Base-by-base conservation (phyloP, 1,284 basidiomycete genomes). In the Afroboletus lepidellus region DNA sequence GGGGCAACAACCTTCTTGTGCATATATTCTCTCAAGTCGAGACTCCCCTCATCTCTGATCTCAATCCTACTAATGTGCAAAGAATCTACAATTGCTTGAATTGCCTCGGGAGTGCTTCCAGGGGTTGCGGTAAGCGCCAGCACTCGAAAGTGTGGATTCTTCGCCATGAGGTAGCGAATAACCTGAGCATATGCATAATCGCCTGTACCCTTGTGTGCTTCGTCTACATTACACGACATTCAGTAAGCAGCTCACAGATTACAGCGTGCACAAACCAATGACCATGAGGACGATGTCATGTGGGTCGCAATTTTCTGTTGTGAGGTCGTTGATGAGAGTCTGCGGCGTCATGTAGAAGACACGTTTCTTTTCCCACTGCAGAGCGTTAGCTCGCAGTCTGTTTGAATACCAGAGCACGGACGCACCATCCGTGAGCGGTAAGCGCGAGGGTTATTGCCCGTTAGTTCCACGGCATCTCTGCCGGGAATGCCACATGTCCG, bases 341-440 rank as follows among this genome's bases (percentile, higher is more conserved):
- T 99, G 97, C 0, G 97, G 96, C 0, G 97, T 99, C 84, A 97
- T 95, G 71, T 96, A 99, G 66, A 99, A 94, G 23, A 99, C 87
- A 7, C 95, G 81, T 68, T 96, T 94, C 58, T 88, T 77, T 57
- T 77, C 73, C 90, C 92, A 96, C 87, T 92, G 47, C 21, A 39
- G 47, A 34, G 33, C 25, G 32, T 51, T 39, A 51, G 32, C 29
- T 42, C 16, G 46, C 23, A 21, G 24, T 25, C 46, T 29, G 47
- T 32, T 45, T 29, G 16, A 8, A 30, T 13, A 18, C 27, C 24
- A 12, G 41, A 45, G 6, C 4, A 18, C 23, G 38, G 15, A 74
- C 86, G 62, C 63, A 94, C 92, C 60, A 82, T 74, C 66, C 74
- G 74, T n/a, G 74, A 77, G 48, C 90, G 77, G 58, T 69, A 72